Evolutionary conservation across 306 rosid species (phyloP).

Genomic region (Cercis canadensis): DNA sequence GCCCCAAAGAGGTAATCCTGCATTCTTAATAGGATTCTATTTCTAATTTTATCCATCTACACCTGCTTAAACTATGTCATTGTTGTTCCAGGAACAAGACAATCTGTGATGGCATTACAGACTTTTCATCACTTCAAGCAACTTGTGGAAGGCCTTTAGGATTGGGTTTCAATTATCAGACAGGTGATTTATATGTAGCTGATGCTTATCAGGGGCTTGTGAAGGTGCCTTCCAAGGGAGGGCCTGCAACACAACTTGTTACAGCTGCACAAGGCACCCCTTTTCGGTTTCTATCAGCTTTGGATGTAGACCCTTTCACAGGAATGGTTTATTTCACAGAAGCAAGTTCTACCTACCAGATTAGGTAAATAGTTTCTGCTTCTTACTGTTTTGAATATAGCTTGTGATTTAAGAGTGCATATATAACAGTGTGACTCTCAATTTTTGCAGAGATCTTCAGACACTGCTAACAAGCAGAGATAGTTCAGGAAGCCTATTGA

Average conservation of each 20-base stretch:
- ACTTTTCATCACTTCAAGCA: conserved; percentile 44
- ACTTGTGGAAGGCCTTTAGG: conserved; percentile 68
- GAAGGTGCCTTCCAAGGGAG: conserved; percentile 30
- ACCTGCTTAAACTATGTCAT: not conserved
- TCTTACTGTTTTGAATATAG: not conserved
- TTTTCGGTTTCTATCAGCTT: conserved; percentile 32
- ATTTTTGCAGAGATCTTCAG: conserved; percentile 35
- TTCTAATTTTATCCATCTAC: too few species aligned
- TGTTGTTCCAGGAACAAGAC: conserved; percentile 39
- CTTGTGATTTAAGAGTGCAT: too few species aligned
- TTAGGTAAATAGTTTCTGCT: conserved; percentile 35
- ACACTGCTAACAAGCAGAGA: conserved; percentile 32
- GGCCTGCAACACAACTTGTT: conserved; percentile 36
- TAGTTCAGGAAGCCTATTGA: conserved; percentile 48
- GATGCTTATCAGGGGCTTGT: conserved; percentile 55
- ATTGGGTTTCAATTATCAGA: conserved; percentile 41
- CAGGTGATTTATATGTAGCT: conserved; percentile 43
- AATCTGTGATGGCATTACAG: conserved; percentile 54
- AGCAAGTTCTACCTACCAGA: conserved; percentile 39
- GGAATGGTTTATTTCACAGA: conserved; percentile 56
- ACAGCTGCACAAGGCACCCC: conserved; percentile 1
- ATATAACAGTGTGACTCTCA: not conserved
- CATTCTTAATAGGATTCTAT: too few species aligned
- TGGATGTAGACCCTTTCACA: conserved; percentile 47
- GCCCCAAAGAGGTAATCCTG: conserved; percentile 48